Conservation (phyloP, 495 filamentous ascomycete species). For the Hyaloscypha variabilis region DNA sequence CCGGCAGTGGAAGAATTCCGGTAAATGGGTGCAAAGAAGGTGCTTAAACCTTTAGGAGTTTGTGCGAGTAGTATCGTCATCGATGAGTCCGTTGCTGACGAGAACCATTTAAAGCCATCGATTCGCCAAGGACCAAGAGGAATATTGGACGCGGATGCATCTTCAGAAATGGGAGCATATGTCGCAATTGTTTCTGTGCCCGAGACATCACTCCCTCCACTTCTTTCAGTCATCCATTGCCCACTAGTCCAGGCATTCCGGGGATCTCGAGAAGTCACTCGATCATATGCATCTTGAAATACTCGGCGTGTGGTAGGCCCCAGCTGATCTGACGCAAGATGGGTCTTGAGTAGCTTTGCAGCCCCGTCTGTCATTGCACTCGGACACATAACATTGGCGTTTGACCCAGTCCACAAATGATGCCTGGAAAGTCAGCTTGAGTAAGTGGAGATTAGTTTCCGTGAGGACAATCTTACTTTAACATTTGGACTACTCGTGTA, state of each 20-base stretch:
- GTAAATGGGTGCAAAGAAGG: slow-evolving; percentile 69
- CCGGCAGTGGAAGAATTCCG: slow-evolving; percentile 36
- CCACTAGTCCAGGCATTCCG: slow-evolving; percentile 70
- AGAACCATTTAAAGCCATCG: slow-evolving; percentile 79
- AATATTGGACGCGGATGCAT: slow-evolving; percentile 12
- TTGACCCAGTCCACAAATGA: slow-evolving; percentile 66
- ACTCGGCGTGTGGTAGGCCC: slow-evolving; percentile 35
- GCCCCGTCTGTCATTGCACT: slow-evolving; percentile 74
- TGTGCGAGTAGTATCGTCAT: slow-evolving; percentile 73
- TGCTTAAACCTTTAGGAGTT: slow-evolving; percentile 55
- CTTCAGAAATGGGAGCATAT: slow-evolving; percentile 14
- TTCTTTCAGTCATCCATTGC: slow-evolving; percentile 88
- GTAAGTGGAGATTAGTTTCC: not conserved
- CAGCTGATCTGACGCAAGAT: slow-evolving; percentile 40
- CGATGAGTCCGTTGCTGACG: slow-evolving; percentile 71
- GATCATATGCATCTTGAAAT: slow-evolving; percentile 51
- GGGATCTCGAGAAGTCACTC: slow-evolving; percentile 59
- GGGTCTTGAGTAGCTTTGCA: slow-evolving; percentile 58
- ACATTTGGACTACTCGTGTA: slow-evolving; percentile 55
- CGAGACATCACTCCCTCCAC: slow-evolving; percentile 73
- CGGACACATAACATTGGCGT: slow-evolving; percentile 65
- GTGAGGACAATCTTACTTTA: slow-evolving; percentile 41
- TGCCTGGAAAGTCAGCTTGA: slow-evolving; percentile 38
- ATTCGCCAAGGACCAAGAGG: slow-evolving; percentile 63
- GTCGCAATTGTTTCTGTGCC: slow-evolving; percentile 69